Base-by-base conservation (phyloP, 169 alveolate species). In the Eimeria sp. region DNA sequence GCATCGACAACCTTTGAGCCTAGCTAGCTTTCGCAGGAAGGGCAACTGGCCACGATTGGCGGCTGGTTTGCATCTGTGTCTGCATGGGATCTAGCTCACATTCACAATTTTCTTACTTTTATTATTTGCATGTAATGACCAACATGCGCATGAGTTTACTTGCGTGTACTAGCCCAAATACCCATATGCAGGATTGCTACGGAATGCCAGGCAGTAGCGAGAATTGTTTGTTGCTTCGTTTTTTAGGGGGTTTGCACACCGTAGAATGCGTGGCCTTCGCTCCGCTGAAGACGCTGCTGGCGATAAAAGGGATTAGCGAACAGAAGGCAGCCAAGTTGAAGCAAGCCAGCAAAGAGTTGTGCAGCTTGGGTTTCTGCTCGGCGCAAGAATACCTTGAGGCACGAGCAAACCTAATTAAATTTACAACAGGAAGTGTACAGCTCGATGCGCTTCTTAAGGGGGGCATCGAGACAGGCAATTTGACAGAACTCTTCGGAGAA, bases 401-500 rank as follows among this genome's bases (percentile, higher is more conserved):
- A 16, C 97, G 99, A 87, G 97, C 98, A 73, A 98, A 98, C 76
- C 98, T 99, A 73, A 98, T 99, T 54, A 98, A 98, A 90, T 97
- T 99, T 83, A 98, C 99, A 43, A 99, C 99, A 22, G 99, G 99
- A 49, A 98, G 99, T 16, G 96, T 96, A 18, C 98, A 98, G 86
- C 97, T 99, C 67, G 99, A 99, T 97, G 97, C 98, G 63, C 97
- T 99, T 65, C 97, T 99, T 72, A 99, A 99, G 95, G 99, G 99
- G 22, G 99, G 99, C 47, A 97, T 99, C 47, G 99, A 99, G 96
- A 98, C 99, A 5, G 99, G 99, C 54, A 97, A 97, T 82, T 99
- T 99, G 92, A 99, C 99, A 34, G 99, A 99, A 97, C 97, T 99
- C 54, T 99, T 99, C 97, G 99, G 99, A 72, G 99, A 99, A 96